Percentiles rank a stretch among this genome's conserved stretches.
These are phyloP conservation scores for Actinidia arguta DNA, from an alignment of 179 eudicot genomes.

Conservation along the genomic window DNA sequence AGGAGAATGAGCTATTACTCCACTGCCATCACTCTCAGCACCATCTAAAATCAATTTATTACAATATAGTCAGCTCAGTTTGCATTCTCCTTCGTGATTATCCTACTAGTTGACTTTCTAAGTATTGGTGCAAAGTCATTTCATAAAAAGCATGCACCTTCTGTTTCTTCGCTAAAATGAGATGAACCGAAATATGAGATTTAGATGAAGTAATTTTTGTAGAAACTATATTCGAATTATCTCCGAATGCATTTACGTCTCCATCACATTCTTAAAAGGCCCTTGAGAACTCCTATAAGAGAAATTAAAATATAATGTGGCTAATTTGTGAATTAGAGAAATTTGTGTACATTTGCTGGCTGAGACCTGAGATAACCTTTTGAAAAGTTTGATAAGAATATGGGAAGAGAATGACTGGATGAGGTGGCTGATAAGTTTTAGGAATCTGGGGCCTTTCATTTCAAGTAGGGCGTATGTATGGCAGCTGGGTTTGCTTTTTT, in stretches of 20 bases:
- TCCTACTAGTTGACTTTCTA: background rate
- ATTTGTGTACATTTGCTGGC: background rate
- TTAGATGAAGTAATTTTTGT: conserved; percentile 6
- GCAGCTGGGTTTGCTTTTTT: background rate
- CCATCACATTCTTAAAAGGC: background rate
- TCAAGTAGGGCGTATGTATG: background rate
- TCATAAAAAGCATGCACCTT: background rate
- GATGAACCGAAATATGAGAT: background rate
- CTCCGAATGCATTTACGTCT: background rate
- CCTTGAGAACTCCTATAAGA: background rate
- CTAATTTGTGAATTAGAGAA: background rate
- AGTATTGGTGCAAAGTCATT: background rate
- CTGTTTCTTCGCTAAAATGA: background rate
- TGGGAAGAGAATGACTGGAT: background rate
- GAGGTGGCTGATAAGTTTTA: conserved; percentile 8
- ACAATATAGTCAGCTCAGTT: too few relatives aligned
- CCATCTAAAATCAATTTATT: background rate
- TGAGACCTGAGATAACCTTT: conserved; percentile 6
- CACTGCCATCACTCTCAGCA: background rate
- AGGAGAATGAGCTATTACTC: background rate
- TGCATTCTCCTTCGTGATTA: background rate
- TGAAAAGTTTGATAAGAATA: background rate
- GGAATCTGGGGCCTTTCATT: background rate
- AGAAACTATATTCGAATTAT: background rate
- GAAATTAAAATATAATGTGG: too few relatives aligned